Evolutionary conservation across 352 stramenopile species (phyloP).

Genomic region (Phytophthora ramorum): DNA sequence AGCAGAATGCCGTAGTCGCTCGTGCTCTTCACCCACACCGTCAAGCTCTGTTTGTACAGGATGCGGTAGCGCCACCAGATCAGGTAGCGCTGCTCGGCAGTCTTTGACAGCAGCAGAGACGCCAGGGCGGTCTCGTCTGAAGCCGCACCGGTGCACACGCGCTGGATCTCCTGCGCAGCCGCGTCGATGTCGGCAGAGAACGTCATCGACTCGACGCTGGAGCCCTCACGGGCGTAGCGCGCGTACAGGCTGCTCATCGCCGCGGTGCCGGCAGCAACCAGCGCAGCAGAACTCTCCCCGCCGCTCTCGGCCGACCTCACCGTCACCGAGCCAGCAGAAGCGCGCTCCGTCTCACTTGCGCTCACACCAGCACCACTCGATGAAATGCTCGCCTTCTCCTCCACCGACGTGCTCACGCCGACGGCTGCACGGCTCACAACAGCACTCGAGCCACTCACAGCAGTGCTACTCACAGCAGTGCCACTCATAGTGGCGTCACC

Average conservation of each 20-base stretch:
- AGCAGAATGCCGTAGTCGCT: conserved; percentile 24
- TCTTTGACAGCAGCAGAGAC: conserved; percentile 25
- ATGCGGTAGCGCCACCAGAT: conserved; percentile 37
- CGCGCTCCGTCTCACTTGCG: neutral
- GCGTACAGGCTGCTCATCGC: conserved; percentile 22
- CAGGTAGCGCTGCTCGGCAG: conserved; percentile 30
- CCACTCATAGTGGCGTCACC: too few relatives aligned
- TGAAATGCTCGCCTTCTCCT: conserved; percentile 12
- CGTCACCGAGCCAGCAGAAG: conserved; percentile 4
- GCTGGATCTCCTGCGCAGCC: conserved; percentile 54
- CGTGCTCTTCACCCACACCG: conserved; percentile 57
- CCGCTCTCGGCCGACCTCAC: conserved; percentile 7
- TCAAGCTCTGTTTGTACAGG: conserved; percentile 64
- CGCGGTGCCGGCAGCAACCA: conserved; percentile 4
- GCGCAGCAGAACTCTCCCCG: conserved; percentile 4
- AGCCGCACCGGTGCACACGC: conserved; percentile 21
- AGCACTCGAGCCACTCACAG: too few relatives aligned
- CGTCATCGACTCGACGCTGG: conserved; percentile 29
- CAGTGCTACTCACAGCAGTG: too few relatives aligned
- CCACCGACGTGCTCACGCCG: neutral
- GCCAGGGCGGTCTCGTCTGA: conserved; percentile 30
- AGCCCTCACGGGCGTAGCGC: conserved; percentile 18
- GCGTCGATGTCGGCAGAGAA: conserved; percentile 49
- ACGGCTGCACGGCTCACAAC: neutral
- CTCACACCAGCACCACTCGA: neutral